phyloP scores from a whole-genome alignment of 176 grass and related monocot genomes.

The Echinochloa phyllopogon region DNA sequence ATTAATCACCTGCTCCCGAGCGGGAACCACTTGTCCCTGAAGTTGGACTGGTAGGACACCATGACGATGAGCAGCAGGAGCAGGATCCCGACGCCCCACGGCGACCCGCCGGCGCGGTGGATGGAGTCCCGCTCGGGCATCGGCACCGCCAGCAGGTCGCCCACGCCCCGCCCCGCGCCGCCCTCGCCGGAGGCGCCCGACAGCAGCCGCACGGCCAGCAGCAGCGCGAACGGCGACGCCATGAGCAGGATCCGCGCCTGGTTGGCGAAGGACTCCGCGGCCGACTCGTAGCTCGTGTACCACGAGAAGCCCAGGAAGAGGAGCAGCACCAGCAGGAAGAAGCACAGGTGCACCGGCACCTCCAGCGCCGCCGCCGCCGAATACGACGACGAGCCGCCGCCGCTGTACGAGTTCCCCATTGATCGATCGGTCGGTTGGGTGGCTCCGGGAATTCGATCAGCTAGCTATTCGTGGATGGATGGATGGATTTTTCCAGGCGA shows the following conservation, averaged over 20 bases:
- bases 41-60: conserved; percentile 79
- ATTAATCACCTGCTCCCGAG: conserved; percentile 36
- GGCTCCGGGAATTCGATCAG: not conserved
- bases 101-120: conserved; percentile 71
- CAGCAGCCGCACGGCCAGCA: conserved; percentile 60
- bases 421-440: not conserved
- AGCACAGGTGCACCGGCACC: conserved; percentile 64
- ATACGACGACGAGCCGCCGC: not conserved
- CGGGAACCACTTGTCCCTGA: conserved; percentile 74
- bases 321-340: conserved; percentile 67
- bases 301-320: conserved; percentile 66
- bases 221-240: conserved; percentile 57
- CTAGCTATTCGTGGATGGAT: not conserved
- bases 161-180: not conserved
- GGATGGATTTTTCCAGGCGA: not conserved
- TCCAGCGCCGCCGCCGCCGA: conserved; percentile 29
- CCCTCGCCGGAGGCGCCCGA: conserved; percentile 20
- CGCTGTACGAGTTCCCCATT: conserved; percentile 51
- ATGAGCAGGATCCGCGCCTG: conserved; percentile 57
- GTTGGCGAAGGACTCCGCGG: conserved; percentile 50
- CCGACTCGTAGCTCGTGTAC: conserved; percentile 68
- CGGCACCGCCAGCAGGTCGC: conserved; percentile 47
- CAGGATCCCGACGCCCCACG: conserved; percentile 68
- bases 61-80: conserved; percentile 71
- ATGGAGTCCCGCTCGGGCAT: conserved; percentile 61